These are phyloP conservation scores for Sporisorium iseilematis-ciliati DNA, from an alignment of 1,284 basidiomycete genomes.

Conservation along the genomic window DNA sequence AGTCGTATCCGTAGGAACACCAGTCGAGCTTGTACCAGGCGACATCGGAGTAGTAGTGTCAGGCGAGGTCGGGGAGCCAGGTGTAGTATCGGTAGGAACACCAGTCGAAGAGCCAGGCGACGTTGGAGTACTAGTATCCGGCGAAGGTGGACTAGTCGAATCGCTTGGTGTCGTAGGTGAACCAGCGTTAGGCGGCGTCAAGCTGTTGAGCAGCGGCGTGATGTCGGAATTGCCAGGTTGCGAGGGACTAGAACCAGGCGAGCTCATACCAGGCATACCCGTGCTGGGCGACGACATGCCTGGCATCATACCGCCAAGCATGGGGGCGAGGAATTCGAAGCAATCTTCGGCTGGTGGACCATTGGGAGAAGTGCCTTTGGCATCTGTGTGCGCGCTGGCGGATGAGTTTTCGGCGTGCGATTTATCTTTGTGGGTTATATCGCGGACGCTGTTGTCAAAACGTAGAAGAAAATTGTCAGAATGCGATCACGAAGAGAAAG, in stretches of 20 bases:
- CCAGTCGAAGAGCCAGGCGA: background rate
- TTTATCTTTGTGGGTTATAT: slow-evolving; percentile 2
- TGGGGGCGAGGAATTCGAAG: background rate
- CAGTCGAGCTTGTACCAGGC: background rate
- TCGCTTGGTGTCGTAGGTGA: background rate
- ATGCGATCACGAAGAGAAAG: no score
- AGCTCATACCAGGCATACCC: background rate
- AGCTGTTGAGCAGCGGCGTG: background rate
- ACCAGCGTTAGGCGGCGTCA: background rate
- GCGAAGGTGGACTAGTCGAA: background rate
- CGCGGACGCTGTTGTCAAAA: background rate
- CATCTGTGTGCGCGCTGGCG: background rate
- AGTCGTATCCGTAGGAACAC: no score
- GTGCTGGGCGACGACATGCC: no score
- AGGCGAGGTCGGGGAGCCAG: background rate
- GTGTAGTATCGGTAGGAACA: no score
- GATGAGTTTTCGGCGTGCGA: background rate
- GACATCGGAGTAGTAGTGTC: background rate
- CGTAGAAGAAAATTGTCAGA: background rate
- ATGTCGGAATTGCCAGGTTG: background rate
- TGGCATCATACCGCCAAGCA: background rate
- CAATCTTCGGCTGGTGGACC: slow-evolving; percentile 19
- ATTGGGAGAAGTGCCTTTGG: background rate
- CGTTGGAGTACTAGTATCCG: background rate
- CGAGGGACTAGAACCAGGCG: background rate